Evolutionary conservation across 306 rosid species (phyloP).

Genomic region (Trifolium subterraneum): DNA sequence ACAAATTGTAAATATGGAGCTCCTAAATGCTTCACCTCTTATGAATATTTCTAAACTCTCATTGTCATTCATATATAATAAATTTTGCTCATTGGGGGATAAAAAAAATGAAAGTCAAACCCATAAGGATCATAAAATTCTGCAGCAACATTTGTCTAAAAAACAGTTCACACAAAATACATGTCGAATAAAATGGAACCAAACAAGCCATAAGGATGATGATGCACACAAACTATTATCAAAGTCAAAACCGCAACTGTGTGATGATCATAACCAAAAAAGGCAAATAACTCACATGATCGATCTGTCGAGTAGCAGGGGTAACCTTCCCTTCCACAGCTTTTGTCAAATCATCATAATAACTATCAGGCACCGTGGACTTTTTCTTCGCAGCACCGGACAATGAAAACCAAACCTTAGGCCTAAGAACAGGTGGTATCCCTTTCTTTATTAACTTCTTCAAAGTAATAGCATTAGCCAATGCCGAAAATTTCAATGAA

Average conservation of each 20-base stretch:
- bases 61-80: conserved; percentile 17
- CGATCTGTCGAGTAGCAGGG: conserved; percentile 95
- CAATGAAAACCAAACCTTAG: conserved; percentile 93
- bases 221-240: conserved; percentile 13
- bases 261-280: conserved; percentile 22
- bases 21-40: conserved; percentile 10
- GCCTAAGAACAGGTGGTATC: conserved; percentile 91
- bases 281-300: conserved; percentile 70
- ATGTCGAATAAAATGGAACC: conserved; percentile 19
- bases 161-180: no score
- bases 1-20: conserved; percentile 17
- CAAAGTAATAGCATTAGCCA: conserved; percentile 85
- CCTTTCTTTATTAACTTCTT: conserved; percentile 94
- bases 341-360: conserved; percentile 79
- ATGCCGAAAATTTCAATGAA: conserved; percentile 77
- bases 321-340: conserved; percentile 97
- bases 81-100: background rate
- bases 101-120: background rate
- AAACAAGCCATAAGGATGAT: conserved; percentile 28
- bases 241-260: conserved; percentile 21
- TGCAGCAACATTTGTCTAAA: no score
- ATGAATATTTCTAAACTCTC: conserved; percentile 29
- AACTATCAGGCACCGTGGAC: conserved; percentile 97
- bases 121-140: conserved; percentile 22
- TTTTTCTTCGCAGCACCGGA: conserved; percentile 99